Evolutionary conservation across 2,329 filamentous ascomycete genomes (phyloP), one percentile per base, ranked within the genome.

Genomic region (Aspergillus fumigatiaffinis): DNA sequence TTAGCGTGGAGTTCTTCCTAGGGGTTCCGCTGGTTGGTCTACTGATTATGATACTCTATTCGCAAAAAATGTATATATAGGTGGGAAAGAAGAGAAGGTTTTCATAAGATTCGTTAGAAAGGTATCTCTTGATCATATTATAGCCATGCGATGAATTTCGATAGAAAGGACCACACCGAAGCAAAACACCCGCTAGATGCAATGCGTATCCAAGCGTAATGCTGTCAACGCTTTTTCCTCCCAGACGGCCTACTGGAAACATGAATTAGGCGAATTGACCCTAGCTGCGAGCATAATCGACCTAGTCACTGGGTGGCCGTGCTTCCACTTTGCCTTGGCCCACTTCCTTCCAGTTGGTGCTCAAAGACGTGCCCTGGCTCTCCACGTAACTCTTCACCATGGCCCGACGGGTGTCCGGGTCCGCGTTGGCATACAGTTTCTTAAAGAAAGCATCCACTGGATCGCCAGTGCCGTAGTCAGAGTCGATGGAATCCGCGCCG

Each of bases 351-450:
- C 94, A 99, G 71, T 93, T 91, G 0, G 94, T 99, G 74, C 91
- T 97, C 51, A 99, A 78, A 2, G 90, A 84, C 0, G 94, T 99
- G 4, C 94, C 94, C 65, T 95, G 94, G 74, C 92, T 97, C 80
- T 99, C 93, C 14, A 86, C 82, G 69, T 91, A 97, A 70, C 91
- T 96, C 84, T 99, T 99, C 86, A 95, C 91, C 94, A 99, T 99
- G 8, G 94, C 94, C 1, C 92, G 86, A 70, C 87, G 86, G 57
- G 91, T 90, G 66, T 99, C 93, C 0, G 87, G 85, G 51, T 88
- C 86, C 0, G 91, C 87, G 38, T 79, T 81, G 61, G 88, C 86
- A 77, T 93, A 97, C 1, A 99, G 80, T 68, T 89, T 87, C 80
- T 95, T 94, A 81, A 99, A 99, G 77, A 97, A 97, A 10, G 74